Percentiles rank a stretch among this genome's conserved stretches.
Evolutionary conservation across 768 basidiomycete genomes (phyloP).

Genomic region (Porphyrellus cyaneotinctus): DNA sequence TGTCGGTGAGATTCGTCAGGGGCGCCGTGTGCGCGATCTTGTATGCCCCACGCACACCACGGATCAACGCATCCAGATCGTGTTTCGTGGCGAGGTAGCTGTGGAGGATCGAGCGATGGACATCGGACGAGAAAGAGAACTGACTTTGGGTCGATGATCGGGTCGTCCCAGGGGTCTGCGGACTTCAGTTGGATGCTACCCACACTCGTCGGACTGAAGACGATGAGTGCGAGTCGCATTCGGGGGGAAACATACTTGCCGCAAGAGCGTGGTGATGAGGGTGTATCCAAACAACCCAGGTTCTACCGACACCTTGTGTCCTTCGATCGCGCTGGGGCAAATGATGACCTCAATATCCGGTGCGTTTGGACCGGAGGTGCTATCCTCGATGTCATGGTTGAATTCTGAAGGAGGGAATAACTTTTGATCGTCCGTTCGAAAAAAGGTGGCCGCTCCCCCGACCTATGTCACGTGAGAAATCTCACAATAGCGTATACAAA

Average conservation of each 20-base stretch:
- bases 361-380: constrained; percentile 27
- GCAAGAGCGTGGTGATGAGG: constrained; percentile 21
- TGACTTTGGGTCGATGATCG: constrained; percentile 43
- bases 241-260: constrained; percentile 13
- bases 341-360: constrained; percentile 30
- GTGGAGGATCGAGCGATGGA: not conserved
- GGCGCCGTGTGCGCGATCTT: constrained; percentile 39
- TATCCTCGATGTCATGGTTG: constrained; percentile 24
- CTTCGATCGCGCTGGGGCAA: not conserved
- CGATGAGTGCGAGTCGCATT: not conserved
- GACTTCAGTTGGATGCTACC: constrained; percentile 42
- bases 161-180: constrained; percentile 37
- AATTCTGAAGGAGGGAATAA: constrained; percentile 32
- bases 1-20: constrained; percentile 34
- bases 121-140: constrained; percentile 2
- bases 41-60: constrained; percentile 37
- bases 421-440: constrained; percentile 30
- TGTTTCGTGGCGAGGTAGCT: constrained; percentile 43
- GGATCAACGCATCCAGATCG: constrained; percentile 38
- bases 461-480: constrained; percentile 14
- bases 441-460: constrained; percentile 30
- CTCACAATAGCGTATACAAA: not conserved
- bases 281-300: constrained; percentile 15
- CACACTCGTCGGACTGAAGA: constrained; percentile 40
- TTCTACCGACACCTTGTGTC: not conserved